Percentiles rank a stretch among this genome's conserved stretches.
These are phyloP conservation scores for Chlorella variabilis DNA, from an alignment of 163 green algal species.

Conservation along the genomic window DNA sequence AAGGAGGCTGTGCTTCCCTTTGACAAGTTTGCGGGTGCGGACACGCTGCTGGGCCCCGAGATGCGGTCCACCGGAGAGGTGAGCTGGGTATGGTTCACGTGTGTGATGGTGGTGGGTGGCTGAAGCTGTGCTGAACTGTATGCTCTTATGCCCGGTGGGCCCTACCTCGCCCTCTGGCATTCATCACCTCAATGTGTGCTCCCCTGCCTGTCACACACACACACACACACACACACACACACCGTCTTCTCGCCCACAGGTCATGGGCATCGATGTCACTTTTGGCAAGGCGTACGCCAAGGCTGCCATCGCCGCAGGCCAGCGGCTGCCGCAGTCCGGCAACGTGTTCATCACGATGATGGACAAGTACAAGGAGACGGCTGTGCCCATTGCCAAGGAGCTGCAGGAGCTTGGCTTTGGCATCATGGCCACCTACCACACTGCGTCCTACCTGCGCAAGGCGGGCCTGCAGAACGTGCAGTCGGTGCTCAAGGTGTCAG, in stretches of 20 bases:
- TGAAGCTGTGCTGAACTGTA: no score
- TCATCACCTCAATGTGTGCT: no score
- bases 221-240: background rate
- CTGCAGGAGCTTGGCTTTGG: conserved; percentile 91
- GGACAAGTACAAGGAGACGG: conserved; percentile 71
- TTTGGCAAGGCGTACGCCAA: conserved; percentile 95
- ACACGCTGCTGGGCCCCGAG: conserved; percentile 91
- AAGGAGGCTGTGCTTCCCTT: conserved; percentile 99
- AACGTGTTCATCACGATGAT: conserved; percentile 96
- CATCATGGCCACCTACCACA: conserved; percentile 87
- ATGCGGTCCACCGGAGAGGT: conserved; percentile 86
- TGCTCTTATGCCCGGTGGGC: no score
- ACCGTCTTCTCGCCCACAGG: conserved; percentile 40
- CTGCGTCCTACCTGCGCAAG: conserved; percentile 44
- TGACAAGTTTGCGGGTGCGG: conserved; percentile 96
- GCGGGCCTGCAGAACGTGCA: conserved; percentile 60
- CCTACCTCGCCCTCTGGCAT: no score
- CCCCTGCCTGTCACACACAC: no score
- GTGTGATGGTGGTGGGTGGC: no score
- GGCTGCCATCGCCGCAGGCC: conserved; percentile 84
- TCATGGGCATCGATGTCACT: conserved; percentile 97
- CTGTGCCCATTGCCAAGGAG: conserved; percentile 82
- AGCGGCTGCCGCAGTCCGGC: conserved; percentile 77
- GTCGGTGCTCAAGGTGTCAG: conserved; percentile 95
- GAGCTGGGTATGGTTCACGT: no score